Base-by-base conservation (phyloP, 2,329 filamentous ascomycete species). In the Colletotrichum godetiae region DNA sequence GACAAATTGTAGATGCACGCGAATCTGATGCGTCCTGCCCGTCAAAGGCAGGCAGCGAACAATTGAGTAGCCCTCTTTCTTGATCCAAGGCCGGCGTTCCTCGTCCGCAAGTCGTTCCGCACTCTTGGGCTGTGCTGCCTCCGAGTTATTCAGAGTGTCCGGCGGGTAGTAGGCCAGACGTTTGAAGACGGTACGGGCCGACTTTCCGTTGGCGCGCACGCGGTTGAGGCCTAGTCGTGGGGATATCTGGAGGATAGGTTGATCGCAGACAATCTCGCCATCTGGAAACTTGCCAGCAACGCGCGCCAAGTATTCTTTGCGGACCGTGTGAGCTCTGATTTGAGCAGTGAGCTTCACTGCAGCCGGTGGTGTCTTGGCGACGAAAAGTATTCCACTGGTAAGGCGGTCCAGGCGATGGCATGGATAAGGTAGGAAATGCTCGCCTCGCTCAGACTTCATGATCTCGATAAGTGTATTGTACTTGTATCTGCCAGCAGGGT, bases 321-420 rank as follows among this genome's bases (percentile, higher is more conserved):
- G 92, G 49, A 99, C 94, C 0, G 93, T 96, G 46, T 97, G 89
- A 5, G 89, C 89, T 76, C 91, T 90, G 72, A 99, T 94, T 82
- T 98, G 93, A 55, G 88, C 85, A 67, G 92, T 91, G 76, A 99
- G 88, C 37, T 88, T 87, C 76, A 96, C 94, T 0, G 97, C 96
- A 0, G 94, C 94, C 78, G 91, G 90, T 49, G 92, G 88, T 75
- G 94, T 92, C 84, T 99, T 99, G 33, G 93, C 97, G 77, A 99
- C 92, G 82, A 99, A 99, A 96, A 99, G 98, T 80, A 99, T 94
- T 61, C 97, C 97, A 78, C 95, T 98, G 0, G 97, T 99, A 78
- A 99, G 85, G 65, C 97, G 89, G 81, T 99, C 97, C 33, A 99
- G 90, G n/a, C 97, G 89, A 79, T 99, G 98, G 84, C 96, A 98